Conservation (phyloP, 805 yeast genomes). For the Cephaloascus albidus region DNA sequence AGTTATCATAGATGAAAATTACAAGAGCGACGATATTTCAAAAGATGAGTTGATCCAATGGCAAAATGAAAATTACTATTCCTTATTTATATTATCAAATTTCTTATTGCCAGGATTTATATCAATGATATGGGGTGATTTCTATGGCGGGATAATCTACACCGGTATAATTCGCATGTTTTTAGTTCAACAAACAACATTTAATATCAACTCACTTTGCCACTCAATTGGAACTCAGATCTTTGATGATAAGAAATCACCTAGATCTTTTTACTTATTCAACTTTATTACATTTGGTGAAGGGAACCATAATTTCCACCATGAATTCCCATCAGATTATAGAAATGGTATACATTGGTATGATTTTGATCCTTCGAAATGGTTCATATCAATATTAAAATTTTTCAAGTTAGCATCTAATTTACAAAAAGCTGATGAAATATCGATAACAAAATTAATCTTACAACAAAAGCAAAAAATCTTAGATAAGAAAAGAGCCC, state of each 20-base stretch:
- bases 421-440: constrained; percentile 50
- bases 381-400: constrained; percentile 47
- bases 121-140: constrained; percentile 17
- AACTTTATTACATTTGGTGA: constrained; percentile 77
- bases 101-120: constrained; percentile 19
- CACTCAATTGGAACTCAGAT: constrained; percentile 72
- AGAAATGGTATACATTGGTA: constrained; percentile 64
- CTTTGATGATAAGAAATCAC: constrained; percentile 66
- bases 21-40: constrained; percentile 4
- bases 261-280: constrained; percentile 54
- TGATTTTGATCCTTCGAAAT: constrained; percentile 83
- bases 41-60: constrained; percentile 18
- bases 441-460: constrained; percentile 49
- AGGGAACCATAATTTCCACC: constrained; percentile 89
- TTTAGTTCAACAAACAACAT: constrained; percentile 69
- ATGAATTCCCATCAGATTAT: constrained; percentile 89
- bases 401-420: constrained; percentile 14
- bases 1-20: constrained; percentile 3
- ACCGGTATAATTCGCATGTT: constrained; percentile 71
- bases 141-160: constrained; percentile 26
- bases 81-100: constrained; percentile 19
- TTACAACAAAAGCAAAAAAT: constrained; percentile 68
- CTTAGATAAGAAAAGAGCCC: constrained; percentile 66
- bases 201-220: constrained; percentile 75
- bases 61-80: constrained; percentile 21